These are phyloP conservation scores for Cordia subcordata DNA, from an alignment of 257 asterid species.

Conservation along the genomic window DNA sequence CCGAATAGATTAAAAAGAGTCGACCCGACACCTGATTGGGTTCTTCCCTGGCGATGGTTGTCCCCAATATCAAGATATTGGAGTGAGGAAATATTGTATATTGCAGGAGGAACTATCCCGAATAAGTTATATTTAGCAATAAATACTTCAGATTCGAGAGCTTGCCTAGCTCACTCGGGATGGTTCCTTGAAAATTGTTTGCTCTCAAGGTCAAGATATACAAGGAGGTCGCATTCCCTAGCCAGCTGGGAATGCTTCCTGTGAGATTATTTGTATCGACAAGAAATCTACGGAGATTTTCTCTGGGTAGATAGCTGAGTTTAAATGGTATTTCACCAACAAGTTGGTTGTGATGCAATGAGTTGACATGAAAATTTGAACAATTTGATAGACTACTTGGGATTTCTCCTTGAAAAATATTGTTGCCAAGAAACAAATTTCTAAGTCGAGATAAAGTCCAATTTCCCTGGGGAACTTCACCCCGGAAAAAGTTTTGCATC, in stretches of 20 bases:
- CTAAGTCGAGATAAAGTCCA: background rate
- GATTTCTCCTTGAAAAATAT: background rate
- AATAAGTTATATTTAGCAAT: background rate
- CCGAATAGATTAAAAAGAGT: background rate
- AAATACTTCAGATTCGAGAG: background rate
- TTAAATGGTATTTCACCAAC: background rate
- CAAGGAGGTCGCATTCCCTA: background rate
- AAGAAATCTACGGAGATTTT: background rate
- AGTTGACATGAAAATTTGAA: background rate
- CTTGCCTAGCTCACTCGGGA: conserved; percentile 6
- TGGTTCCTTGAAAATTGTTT: conserved; percentile 8
- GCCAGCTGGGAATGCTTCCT: background rate
- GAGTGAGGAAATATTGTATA: conserved; percentile 6
- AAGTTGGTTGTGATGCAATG: background rate
- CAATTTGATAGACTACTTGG: background rate
- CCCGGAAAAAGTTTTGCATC: background rate
- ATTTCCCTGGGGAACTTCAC: background rate
- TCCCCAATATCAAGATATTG: background rate
- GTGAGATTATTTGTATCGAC: background rate
- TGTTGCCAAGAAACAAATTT: background rate
- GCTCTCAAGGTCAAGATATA: background rate
- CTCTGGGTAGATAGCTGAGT: background rate
- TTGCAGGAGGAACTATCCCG: background rate
- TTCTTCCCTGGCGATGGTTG: background rate
- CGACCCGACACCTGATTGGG: background rate